Conservation (phyloP, 108 stramenopile genomes). For the Seminavis robusta region DNA sequence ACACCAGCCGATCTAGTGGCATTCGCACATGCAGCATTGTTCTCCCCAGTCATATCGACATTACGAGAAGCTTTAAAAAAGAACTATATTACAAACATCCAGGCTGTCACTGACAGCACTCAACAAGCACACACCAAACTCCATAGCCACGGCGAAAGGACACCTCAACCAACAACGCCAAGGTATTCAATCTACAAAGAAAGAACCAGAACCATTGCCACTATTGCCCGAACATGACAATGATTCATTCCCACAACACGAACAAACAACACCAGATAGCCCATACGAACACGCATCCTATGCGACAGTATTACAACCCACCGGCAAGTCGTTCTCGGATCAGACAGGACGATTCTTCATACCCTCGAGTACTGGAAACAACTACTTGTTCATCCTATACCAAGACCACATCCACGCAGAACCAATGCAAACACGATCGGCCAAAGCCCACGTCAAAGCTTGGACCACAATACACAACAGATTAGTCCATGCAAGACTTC, state of each 20-base stretch:
- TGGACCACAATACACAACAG: too few species aligned
- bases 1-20: background rate
- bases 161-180: conserved; percentile 22
- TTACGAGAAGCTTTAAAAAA: background rate
- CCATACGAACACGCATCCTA: too few species aligned
- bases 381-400: too few species aligned
- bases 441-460: too few species aligned
- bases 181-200: conserved; percentile 17
- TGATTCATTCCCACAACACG: too few species aligned
- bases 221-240: too few species aligned
- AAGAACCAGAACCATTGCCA: too few species aligned
- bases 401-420: too few species aligned
- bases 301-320: conserved; percentile 10
- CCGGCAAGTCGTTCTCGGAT: conserved; percentile 19
- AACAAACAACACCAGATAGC: too few species aligned
- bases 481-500: too few species aligned
- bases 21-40: background rate
- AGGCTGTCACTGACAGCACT: conserved; percentile 1
- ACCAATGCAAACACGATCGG: too few species aligned
- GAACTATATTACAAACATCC: background rate
- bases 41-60: background rate
- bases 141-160: conserved; percentile 20
- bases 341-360: conserved; percentile 32
- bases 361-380: conserved; percentile 15
- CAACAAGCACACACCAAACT: conserved; percentile 3